A percentile compares a stretch with the other conserved stretches of the same genome.
Conservation (phyloP, 352 stramenopile genomes). For the Phytophthora colocasiae region DNA sequence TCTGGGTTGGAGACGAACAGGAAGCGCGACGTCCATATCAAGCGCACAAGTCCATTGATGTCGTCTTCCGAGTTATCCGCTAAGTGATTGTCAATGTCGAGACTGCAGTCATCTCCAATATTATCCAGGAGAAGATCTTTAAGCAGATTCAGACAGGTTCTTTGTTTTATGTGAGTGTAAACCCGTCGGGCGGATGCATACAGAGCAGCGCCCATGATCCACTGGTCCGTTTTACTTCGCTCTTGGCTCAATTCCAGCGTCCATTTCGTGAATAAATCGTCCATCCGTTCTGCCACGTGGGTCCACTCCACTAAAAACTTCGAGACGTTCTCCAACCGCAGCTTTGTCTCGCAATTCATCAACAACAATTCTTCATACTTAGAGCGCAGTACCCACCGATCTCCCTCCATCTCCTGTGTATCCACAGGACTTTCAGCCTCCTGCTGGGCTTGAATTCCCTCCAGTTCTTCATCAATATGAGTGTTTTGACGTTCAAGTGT, state of each 20-base stretch:
- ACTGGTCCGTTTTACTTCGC: slow-evolving; percentile 5
- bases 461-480: slow-evolving; percentile 12
- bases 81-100: neutral
- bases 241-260: slow-evolving; percentile 19
- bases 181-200: slow-evolving; percentile 7
- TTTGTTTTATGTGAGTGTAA: slow-evolving; percentile 15
- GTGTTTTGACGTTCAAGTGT: slow-evolving; percentile 7
- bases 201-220: slow-evolving; percentile 4
- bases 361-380: slow-evolving; percentile 37
- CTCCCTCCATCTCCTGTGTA: slow-evolving; percentile 7
- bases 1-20: slow-evolving; percentile 35
- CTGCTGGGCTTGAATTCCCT: neutral
- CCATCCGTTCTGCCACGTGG: slow-evolving; percentile 12
- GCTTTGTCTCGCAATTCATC: slow-evolving; percentile 21
- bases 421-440: neutral
- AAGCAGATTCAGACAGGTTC: slow-evolving; percentile 3
- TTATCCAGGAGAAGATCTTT: slow-evolving; percentile 3
- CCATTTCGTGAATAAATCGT: slow-evolving; percentile 20
- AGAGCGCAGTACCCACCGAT: slow-evolving; percentile 10
- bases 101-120: neutral
- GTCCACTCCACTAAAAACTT: slow-evolving; percentile 19
- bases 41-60: slow-evolving; percentile 3
- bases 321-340: slow-evolving; percentile 14
- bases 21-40: slow-evolving; percentile 53
- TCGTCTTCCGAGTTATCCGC: slow-evolving; percentile 1